These are phyloP conservation scores for Fusarium austroafricanum DNA, from an alignment of 2,329 filamentous ascomycete species.

Conservation along the genomic window DNA sequence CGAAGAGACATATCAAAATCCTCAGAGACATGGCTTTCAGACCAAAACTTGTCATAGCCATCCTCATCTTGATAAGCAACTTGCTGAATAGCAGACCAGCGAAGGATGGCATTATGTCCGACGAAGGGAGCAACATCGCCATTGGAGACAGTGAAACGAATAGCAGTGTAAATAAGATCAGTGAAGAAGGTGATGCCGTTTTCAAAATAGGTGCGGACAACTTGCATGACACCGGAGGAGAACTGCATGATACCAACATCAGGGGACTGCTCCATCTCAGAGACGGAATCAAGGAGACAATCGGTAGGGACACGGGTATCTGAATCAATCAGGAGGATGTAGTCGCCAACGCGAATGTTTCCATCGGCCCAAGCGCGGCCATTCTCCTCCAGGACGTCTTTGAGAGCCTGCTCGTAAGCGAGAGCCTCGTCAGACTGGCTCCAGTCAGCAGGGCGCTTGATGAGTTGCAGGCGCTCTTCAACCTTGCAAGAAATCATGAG, in stretches of 20 bases:
- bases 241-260: constrained; percentile 85
- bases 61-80: constrained; percentile 77
- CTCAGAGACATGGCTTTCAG: constrained; percentile 81
- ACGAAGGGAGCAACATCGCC: constrained; percentile 83
- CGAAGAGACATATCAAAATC: constrained; percentile 86
- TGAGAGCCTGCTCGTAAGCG: constrained; percentile 73
- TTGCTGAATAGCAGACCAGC: constrained; percentile 80
- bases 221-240: constrained; percentile 82
- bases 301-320: constrained; percentile 82
- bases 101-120: constrained; percentile 82
- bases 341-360: constrained; percentile 87
- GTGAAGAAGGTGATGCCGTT: constrained; percentile 78
- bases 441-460: constrained; percentile 71
- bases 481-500: constrained; percentile 76
- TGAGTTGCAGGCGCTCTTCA: constrained; percentile 72
- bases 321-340: constrained; percentile 79
- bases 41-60: constrained; percentile 84
- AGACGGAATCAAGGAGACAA: constrained; percentile 82
- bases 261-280: constrained; percentile 83
- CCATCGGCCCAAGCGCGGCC: constrained; percentile 84
- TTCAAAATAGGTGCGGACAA: constrained; percentile 78
- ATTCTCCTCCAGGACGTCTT: constrained; percentile 73
- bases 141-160: constrained; percentile 80
- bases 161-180: constrained; percentile 80
- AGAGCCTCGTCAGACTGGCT: constrained; percentile 74